Evolutionary conservation across 495 filamentous ascomycete species (phyloP).

Genomic region (Margaritispora aquatica): DNA sequence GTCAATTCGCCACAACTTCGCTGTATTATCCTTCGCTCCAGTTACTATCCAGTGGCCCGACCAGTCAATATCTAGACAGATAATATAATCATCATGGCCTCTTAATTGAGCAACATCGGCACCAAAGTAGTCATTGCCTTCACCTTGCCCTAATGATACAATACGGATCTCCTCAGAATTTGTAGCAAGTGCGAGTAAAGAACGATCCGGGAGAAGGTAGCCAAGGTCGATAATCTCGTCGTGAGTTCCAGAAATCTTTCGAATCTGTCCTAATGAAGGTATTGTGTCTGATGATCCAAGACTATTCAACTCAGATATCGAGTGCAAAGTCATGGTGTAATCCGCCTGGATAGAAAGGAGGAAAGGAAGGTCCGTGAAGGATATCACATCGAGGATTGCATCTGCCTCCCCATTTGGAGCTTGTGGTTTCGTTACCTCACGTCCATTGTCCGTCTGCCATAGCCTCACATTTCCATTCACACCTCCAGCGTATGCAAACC

Average conservation of each 20-base stretch:
- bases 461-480: slow-evolving; percentile 74
- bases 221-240: slow-evolving; percentile 94
- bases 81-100: slow-evolving; percentile 91
- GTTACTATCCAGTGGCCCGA: slow-evolving; percentile 95
- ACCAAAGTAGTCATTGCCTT: slow-evolving; percentile 60
- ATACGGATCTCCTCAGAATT: slow-evolving; percentile 92
- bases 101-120: slow-evolving; percentile 79
- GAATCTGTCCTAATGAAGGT: slow-evolving; percentile 35
- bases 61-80: slow-evolving; percentile 91
- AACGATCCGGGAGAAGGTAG: slow-evolving; percentile 72
- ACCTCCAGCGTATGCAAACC: slow-evolving; percentile 76
- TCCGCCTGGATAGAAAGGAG: slow-evolving; percentile 83
- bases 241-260: slow-evolving; percentile 89
- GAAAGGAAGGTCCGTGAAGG: slow-evolving; percentile 52
- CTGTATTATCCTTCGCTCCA: slow-evolving; percentile 93
- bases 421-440: slow-evolving; percentile 59
- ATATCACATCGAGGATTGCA: slow-evolving; percentile 65
- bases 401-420: slow-evolving; percentile 60
- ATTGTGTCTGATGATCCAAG: slow-evolving; percentile 17
- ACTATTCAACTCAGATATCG: slow-evolving; percentile 29
- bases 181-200: slow-evolving; percentile 82
- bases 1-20: slow-evolving; percentile 86
- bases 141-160: slow-evolving; percentile 52
- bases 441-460: slow-evolving; percentile 70
- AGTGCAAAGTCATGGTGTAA: slow-evolving; percentile 76